Percentiles rank a stretch among this genome's conserved stretches.
phyloP scores from a whole-genome alignment of 2,329 filamentous ascomycete species.

The Penicillium rolfsii region DNA sequence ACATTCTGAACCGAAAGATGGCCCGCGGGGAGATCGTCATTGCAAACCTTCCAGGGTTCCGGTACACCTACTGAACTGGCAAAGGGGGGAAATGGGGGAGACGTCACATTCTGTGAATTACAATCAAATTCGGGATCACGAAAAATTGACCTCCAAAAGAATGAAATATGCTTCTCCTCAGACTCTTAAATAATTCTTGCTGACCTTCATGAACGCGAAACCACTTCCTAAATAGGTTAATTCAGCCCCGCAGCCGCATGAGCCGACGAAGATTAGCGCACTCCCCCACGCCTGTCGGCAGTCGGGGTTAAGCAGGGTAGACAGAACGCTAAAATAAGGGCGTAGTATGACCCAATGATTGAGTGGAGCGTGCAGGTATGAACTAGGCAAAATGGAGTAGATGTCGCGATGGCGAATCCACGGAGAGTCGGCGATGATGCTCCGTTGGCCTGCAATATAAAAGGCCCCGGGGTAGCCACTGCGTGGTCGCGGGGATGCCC shows the following conservation, averaged over 20 bases:
- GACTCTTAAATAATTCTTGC: neutral
- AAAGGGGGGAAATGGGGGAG: neutral
- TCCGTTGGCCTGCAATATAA: neutral
- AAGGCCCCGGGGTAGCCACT: neutral
- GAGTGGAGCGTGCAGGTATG: neutral
- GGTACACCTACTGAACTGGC: conserved; percentile 30
- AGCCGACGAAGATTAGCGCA: neutral
- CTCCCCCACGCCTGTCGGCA: neutral
- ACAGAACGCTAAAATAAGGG: too few species aligned
- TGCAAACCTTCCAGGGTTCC: conserved; percentile 39
- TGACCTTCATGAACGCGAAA: neutral
- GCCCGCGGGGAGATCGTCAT: conserved; percentile 40
- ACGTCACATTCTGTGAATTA: too few species aligned
- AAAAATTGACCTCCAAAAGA: neutral
- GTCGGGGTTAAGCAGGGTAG: neutral
- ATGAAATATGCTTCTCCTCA: neutral
- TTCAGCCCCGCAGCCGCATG: neutral
- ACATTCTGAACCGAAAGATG: conserved; percentile 36
- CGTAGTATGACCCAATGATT: neutral
- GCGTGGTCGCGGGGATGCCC: too few species aligned
- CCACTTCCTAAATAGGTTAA: conserved; percentile 2
- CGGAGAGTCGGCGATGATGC: neutral
- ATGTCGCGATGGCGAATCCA: conserved; percentile 1
- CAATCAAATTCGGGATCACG: neutral
- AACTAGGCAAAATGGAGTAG: conserved; percentile 13